Conservation (phyloP, 495 filamentous ascomycete species). For the Xylaria curta region DNA sequence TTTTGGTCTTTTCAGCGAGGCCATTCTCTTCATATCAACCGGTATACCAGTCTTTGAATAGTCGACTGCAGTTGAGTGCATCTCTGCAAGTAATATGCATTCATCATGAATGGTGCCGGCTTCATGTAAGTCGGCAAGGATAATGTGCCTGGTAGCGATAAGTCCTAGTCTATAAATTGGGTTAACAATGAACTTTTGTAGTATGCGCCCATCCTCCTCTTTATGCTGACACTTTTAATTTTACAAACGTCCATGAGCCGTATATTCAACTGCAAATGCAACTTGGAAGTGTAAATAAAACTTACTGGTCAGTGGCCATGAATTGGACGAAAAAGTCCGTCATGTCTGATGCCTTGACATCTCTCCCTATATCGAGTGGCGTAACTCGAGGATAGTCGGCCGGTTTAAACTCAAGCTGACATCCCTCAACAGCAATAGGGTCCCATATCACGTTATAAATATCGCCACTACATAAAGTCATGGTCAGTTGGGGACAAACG, state of each 20-base stretch:
- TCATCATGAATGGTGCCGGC: conserved; percentile 61
- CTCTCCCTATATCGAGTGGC: conserved; percentile 61
- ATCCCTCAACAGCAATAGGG: conserved; percentile 40
- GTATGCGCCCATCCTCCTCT: neutral
- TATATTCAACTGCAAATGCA: neutral
- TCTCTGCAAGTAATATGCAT: conserved; percentile 68
- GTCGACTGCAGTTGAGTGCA: conserved; percentile 82
- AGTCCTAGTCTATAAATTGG: conserved; percentile 57
- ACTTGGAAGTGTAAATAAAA: neutral
- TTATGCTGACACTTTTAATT: neutral
- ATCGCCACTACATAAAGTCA: conserved; percentile 57
- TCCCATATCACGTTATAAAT: conserved; percentile 80
- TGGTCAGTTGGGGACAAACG: neutral
- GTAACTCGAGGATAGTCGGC: conserved; percentile 69
- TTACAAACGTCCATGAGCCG: neutral
- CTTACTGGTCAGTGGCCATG: conserved; percentile 71
- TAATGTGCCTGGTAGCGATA: conserved; percentile 70
- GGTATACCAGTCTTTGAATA: conserved; percentile 80
- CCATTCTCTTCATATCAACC: conserved; percentile 53
- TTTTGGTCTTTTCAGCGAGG: conserved; percentile 27
- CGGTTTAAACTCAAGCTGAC: conserved; percentile 49
- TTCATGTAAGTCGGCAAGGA: conserved; percentile 67
- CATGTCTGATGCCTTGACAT: conserved; percentile 66
- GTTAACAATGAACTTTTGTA: neutral
- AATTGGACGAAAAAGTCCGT: conserved; percentile 79